A percentile compares a stretch with the other conserved stretches of the same genome.
Evolutionary conservation across 257 asterid species (phyloP).

Genomic region (Eustoma russellianum): DNA sequence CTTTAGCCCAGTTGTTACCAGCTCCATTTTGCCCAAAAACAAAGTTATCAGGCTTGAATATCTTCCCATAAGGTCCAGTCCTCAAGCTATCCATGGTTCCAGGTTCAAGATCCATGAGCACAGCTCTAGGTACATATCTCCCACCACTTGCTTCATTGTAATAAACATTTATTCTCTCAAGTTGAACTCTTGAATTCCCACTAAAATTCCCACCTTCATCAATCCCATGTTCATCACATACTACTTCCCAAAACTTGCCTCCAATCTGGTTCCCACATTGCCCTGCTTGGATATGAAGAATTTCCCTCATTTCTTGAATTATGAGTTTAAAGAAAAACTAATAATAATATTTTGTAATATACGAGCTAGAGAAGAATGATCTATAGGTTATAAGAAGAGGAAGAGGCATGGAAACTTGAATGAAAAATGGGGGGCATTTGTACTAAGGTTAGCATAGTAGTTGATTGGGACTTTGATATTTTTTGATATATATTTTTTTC

Average conservation of each 20-base stretch:
- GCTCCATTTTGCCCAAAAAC: conserved; percentile 68
- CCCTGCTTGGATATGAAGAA: conserved; percentile 67
- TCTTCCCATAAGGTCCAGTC: conserved; percentile 58
- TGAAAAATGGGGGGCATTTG: conserved; percentile 18
- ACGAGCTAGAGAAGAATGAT: not conserved
- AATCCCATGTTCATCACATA: conserved; percentile 62
- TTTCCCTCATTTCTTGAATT: conserved; percentile 44
- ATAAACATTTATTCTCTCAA: conserved; percentile 61
- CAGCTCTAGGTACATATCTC: conserved; percentile 62
- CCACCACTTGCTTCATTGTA: conserved; percentile 74
- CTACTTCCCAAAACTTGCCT: conserved; percentile 70
- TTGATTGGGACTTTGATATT: conserved; percentile 43
- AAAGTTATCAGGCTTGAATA: conserved; percentile 61
- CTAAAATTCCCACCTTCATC: conserved; percentile 36
- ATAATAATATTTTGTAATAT: not conserved
- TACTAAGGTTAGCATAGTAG: conserved; percentile 11
- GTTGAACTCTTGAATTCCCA: conserved; percentile 36
- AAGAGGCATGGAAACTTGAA: conserved; percentile 11
- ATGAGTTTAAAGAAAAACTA: not conserved
- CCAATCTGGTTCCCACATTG: conserved; percentile 79
- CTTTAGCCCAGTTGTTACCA: conserved; percentile 71
- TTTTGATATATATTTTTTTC: not conserved
- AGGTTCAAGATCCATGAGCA: conserved; percentile 64
- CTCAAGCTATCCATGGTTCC: conserved; percentile 68
- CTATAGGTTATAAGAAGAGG: not conserved